Percentiles rank a stretch among this genome's conserved stretches.
Evolutionary conservation across 192 early-diverging fungal genomes (phyloP).

Genomic region (Coemansia sp.): DNA sequence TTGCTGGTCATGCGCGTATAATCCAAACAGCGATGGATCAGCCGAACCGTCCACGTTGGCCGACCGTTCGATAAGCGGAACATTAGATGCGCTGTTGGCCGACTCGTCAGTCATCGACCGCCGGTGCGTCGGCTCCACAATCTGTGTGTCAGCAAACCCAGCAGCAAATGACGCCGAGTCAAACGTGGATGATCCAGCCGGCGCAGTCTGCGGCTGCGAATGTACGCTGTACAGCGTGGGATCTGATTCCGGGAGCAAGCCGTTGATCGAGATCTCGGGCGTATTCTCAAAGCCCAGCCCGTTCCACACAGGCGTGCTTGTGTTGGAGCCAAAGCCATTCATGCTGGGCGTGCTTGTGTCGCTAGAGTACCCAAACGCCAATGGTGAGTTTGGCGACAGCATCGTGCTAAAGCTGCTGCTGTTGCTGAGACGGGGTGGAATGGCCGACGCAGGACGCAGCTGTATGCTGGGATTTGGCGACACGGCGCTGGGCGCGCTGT

Average conservation of each 20-base stretch:
- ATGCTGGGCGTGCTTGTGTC: constrained; percentile 16
- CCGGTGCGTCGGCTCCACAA: not conserved
- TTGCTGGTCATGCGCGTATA: not conserved
- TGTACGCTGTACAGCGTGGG: not conserved
- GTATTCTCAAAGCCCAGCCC: not conserved
- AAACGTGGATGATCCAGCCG: not conserved
- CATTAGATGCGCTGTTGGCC: constrained; percentile 26
- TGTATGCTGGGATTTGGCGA: not conserved
- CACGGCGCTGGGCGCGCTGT: constrained; percentile 9
- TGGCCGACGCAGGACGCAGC: constrained; percentile 22
- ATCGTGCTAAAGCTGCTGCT: constrained; percentile 5
- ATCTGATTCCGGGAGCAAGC: not conserved
- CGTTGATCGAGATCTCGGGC: constrained; percentile 6
- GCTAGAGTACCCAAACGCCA: constrained; percentile 15
- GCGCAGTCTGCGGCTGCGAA: constrained; percentile 5
- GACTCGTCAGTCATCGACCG: constrained; percentile 25
- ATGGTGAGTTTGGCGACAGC: constrained; percentile 7
- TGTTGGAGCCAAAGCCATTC: constrained; percentile 4
- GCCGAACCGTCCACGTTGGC: not conserved
- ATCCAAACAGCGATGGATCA: not conserved
- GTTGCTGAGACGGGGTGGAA: constrained; percentile 35
- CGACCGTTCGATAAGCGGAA: constrained; percentile 35
- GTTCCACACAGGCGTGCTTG: not conserved
- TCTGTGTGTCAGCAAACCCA: not conserved
- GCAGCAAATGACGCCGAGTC: not conserved